These are phyloP conservation scores for Ophiostoma australiae DNA, from an alignment of 2,329 filamentous ascomycete genomes.

Conservation along the genomic window DNA sequence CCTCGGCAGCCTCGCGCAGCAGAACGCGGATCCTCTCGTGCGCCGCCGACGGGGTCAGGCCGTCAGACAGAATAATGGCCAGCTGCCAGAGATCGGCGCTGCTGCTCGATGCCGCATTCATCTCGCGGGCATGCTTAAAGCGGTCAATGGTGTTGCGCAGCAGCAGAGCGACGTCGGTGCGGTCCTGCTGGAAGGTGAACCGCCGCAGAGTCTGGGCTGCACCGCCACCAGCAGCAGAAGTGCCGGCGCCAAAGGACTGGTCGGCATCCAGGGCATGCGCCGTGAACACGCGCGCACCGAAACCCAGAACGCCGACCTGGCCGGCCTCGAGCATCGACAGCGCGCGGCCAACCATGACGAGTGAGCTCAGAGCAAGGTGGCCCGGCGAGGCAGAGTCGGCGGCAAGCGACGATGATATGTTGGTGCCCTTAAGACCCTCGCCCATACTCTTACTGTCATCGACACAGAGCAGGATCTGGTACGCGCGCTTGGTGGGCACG, in stretches of 20 bases:
- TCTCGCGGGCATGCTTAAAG: slow-evolving; percentile 69
- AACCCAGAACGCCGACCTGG: slow-evolving; percentile 85
- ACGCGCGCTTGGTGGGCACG: slow-evolving; percentile 86
- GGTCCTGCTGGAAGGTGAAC: slow-evolving; percentile 79
- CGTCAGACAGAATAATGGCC: slow-evolving; percentile 87
- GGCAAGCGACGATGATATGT: neutral
- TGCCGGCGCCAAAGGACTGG: slow-evolving; percentile 58
- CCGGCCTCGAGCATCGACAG: slow-evolving; percentile 92
- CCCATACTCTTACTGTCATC: slow-evolving; percentile 96
- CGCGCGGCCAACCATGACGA: slow-evolving; percentile 83
- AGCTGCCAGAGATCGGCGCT: slow-evolving; percentile 86
- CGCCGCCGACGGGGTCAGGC: slow-evolving; percentile 74
- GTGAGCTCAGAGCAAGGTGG: slow-evolving; percentile 82
- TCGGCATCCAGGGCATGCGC: slow-evolving; percentile 74
- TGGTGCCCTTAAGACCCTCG: slow-evolving; percentile 41
- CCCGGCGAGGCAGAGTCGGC: slow-evolving; percentile 48
- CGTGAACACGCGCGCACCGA: slow-evolving; percentile 76
- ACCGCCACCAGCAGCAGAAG: slow-evolving; percentile 51
- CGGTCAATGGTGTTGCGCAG: slow-evolving; percentile 72
- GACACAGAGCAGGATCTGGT: slow-evolving; percentile 95
- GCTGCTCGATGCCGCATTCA: slow-evolving; percentile 32
- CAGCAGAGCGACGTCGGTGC: slow-evolving; percentile 78
- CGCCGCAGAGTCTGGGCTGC: slow-evolving; percentile 78
- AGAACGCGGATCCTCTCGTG: slow-evolving; percentile 79
- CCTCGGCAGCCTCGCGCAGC: slow-evolving; percentile 81